These are phyloP conservation scores for Cryphonectria nitschkei DNA, from an alignment of 2,329 filamentous ascomycete genomes.

Conservation along the genomic window DNA sequence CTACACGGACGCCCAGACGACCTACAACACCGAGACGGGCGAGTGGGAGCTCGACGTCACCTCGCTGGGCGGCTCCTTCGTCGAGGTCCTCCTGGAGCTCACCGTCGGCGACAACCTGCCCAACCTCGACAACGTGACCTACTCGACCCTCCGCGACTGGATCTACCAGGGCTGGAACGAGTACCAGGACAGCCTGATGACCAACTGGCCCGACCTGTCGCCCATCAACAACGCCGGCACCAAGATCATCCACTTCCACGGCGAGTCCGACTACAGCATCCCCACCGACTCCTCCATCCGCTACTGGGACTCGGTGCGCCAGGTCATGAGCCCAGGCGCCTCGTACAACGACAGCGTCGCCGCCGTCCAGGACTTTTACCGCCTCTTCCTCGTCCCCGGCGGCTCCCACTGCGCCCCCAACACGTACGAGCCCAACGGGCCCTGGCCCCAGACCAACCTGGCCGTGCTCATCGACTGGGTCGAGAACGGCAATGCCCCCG, in stretches of 20 bases:
- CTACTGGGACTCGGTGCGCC: constrained; percentile 48
- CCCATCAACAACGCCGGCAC: constrained; percentile 48
- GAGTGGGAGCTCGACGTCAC: constrained; percentile 31
- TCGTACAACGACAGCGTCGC: constrained; percentile 42
- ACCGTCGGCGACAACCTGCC: constrained; percentile 38
- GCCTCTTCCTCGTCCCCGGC: constrained; percentile 47
- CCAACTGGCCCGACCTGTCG: constrained; percentile 51
- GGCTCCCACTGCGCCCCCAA: constrained; percentile 53
- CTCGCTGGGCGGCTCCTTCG: constrained; percentile 19
- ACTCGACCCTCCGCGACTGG: constrained; percentile 54
- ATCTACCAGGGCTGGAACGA: constrained; percentile 52
- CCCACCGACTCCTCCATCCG: constrained; percentile 50
- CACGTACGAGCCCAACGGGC: constrained; percentile 45
- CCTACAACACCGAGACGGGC: constrained; percentile 37
- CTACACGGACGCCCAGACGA: constrained; percentile 39
- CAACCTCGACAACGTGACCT: constrained; percentile 50
- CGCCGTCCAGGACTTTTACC: constrained; percentile 52
- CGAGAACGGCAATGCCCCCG: constrained; percentile 50
- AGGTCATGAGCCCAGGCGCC: constrained; percentile 44
- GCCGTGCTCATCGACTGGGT: constrained; percentile 50
- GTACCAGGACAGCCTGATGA: constrained; percentile 49
- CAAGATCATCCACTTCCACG: constrained; percentile 57
- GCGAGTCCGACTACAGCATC: constrained; percentile 53
- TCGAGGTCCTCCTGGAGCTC: constrained; percentile 19
- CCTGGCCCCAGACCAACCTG: constrained; percentile 39